Evolutionary conservation across 768 basidiomycete genomes (phyloP).

Genomic region (Coprinopsis cinerea): DNA sequence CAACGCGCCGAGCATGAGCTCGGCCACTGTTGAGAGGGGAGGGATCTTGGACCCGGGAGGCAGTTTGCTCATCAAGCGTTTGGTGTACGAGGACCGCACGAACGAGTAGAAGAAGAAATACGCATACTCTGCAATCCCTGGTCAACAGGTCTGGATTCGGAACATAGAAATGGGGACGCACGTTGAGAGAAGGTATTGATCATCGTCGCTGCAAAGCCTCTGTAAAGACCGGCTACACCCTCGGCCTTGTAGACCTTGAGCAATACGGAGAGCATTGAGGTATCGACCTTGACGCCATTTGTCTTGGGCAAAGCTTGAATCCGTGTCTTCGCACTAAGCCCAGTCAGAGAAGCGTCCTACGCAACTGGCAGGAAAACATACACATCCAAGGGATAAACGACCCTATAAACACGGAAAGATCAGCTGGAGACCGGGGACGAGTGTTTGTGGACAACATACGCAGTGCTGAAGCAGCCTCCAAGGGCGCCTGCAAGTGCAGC

Average conservation of each 20-base stretch:
- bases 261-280: constrained; percentile 61
- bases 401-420: constrained; percentile 34
- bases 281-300: constrained; percentile 47
- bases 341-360: not conserved
- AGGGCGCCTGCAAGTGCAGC: constrained; percentile 90
- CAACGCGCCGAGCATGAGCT: constrained; percentile 82
- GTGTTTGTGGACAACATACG: constrained; percentile 47
- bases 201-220: constrained; percentile 95
- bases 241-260: constrained; percentile 71
- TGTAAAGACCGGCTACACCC: constrained; percentile 78
- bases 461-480: constrained; percentile 89
- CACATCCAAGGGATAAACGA: constrained; percentile 95
- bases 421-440: constrained; percentile 7
- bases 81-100: constrained; percentile 79
- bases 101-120: constrained; percentile 99
- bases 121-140: constrained; percentile 73
- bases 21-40: constrained; percentile 66
- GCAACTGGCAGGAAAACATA: constrained; percentile 32
- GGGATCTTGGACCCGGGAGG: constrained; percentile 57
- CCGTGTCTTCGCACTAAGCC: constrained; percentile 79
- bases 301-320: constrained; percentile 77
- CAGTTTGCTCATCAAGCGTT: constrained; percentile 53
- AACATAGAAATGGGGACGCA: constrained; percentile 34
- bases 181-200: constrained; percentile 97
- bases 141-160: not conserved